A percentile compares a stretch with the other conserved stretches of the same genome.
Conservation (phyloP, 305 asterid genomes). For the Petunia hybrid region DNA sequence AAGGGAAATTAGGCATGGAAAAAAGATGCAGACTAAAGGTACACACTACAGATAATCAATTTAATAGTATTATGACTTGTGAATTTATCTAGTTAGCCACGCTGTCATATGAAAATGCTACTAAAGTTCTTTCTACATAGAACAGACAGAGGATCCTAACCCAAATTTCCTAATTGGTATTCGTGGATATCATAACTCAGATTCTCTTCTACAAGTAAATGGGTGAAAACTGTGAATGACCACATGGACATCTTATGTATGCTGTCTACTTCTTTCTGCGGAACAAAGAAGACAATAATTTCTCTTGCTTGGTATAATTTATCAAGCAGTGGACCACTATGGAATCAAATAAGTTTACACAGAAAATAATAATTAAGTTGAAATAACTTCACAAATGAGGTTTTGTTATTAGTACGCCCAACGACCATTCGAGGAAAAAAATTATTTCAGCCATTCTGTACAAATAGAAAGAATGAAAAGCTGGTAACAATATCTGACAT, state of each 20-base stretch:
- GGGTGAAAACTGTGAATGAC: not conserved
- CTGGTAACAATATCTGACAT: not conserved
- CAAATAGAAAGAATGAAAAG: not conserved
- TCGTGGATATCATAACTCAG: not conserved
- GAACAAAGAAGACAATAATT: not conserved
- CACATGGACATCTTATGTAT: not conserved
- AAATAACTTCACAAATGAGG: not conserved
- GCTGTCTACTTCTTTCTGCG: not conserved
- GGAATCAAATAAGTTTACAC: slow-evolving; percentile 12
- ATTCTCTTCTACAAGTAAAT: not conserved
- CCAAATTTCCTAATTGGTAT: not conserved
- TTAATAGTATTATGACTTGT: not conserved
- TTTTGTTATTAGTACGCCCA: not conserved
- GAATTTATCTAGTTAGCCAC: not conserved
- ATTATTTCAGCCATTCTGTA: slow-evolving; percentile 4
- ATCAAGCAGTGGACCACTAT: slow-evolving; percentile 9
- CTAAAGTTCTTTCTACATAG: not conserved
- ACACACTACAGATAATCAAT: not conserved
- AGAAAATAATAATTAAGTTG: not conserved
- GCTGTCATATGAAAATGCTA: slow-evolving; percentile 19
- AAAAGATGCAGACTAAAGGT: not conserved
- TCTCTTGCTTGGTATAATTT: not conserved
- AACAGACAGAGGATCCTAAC: not conserved
- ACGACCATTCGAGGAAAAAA: not conserved
- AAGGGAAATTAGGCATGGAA: slow-evolving; percentile 9